Conservation (phyloP, 768 basidiomycete species). For the Suillus americanus region DNA sequence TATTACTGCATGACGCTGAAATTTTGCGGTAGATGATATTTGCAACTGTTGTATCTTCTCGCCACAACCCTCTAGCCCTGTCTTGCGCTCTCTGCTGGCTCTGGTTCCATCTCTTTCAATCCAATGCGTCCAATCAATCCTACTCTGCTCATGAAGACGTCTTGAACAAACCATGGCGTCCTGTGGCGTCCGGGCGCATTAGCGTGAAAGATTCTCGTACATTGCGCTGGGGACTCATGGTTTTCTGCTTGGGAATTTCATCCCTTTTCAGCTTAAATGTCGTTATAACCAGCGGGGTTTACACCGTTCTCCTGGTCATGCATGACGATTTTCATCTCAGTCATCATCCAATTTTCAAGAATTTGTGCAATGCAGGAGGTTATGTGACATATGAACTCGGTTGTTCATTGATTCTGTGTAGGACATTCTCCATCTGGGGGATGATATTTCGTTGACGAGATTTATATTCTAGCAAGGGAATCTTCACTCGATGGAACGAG, state of each 20-base stretch:
- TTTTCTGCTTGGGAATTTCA: too few relatives aligned
- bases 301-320: too few relatives aligned
- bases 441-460: background rate
- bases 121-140: constrained; percentile 34
- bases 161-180: constrained; percentile 29
- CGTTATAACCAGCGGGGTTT: too few relatives aligned
- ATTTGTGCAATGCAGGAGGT: too few relatives aligned
- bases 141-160: constrained; percentile 29
- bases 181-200: too few relatives aligned
- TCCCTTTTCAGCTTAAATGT: too few relatives aligned
- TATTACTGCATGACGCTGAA: background rate
- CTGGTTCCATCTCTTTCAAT: constrained; percentile 34
- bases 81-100: constrained; percentile 22
- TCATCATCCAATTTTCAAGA: too few relatives aligned
- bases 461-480: background rate
- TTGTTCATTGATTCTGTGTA: constrained; percentile 6
- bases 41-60: background rate
- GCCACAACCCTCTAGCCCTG: background rate
- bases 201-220: too few relatives aligned
- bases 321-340: too few relatives aligned
- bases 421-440: background rate
- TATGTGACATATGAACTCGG: too few relatives aligned
- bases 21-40: background rate
- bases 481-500: background rate
- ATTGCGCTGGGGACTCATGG: too few relatives aligned